Percentiles rank a stretch among this genome's conserved stretches.
These are phyloP conservation scores for Vanderwaltozyma polyspora DNA, from an alignment of 805 yeast genomes.

Conservation along the genomic window DNA sequence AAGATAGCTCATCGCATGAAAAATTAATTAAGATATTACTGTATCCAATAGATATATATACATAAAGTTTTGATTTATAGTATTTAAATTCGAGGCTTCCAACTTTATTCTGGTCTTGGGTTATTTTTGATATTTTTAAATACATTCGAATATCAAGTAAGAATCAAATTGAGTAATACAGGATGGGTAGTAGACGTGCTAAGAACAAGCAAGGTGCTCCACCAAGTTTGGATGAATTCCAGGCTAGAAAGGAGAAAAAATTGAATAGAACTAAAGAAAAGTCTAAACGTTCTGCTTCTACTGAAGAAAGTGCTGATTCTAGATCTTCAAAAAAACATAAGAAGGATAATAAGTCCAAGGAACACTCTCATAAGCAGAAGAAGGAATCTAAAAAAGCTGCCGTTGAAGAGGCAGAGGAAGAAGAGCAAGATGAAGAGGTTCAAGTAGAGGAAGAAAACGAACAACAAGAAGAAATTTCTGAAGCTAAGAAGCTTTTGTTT, in stretches of 20 bases:
- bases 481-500: conserved; percentile 64
- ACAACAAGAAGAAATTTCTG: conserved; percentile 54
- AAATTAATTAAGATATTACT: no score
- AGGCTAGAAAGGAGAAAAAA: conserved; percentile 35
- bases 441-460: conserved; percentile 17
- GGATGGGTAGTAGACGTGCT: conserved; percentile 82
- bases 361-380: conserved; percentile 5
- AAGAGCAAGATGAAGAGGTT: conserved; percentile 14
- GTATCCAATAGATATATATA: no score
- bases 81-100: no score
- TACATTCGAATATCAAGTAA: no score
- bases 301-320: conserved; percentile 1
- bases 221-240: conserved; percentile 78
- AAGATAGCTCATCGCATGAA: neutral
- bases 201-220: conserved; percentile 90
- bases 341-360: conserved; percentile 11
- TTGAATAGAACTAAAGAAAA: conserved; percentile 29
- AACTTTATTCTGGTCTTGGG: no score
- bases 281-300: conserved; percentile 23
- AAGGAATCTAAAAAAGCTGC: conserved; percentile 4
- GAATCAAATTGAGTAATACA: no score
- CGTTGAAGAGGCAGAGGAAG: conserved; percentile 8
- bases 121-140: no score
- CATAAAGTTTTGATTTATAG: no score
- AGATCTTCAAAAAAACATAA: conserved; percentile 8